Evolutionary conservation across 805 yeast species (phyloP).

Genomic region (Barnettozyma wickerhamii): DNA sequence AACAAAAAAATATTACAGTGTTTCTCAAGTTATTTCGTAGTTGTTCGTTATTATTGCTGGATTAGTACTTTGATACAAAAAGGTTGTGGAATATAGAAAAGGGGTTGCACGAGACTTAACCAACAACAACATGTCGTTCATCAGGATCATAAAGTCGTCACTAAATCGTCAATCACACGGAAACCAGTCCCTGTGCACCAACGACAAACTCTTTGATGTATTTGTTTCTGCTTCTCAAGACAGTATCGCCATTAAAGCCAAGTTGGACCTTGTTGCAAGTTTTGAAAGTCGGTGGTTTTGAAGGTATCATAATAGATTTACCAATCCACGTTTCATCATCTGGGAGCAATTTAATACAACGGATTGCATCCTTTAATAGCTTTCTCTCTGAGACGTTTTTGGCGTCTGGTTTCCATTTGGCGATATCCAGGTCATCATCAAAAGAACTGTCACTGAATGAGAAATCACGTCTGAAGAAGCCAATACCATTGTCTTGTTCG

Average conservation of each 20-base stretch:
- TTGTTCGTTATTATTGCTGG: no score
- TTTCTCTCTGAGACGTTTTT: constrained; percentile 35
- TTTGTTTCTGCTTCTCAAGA: constrained; percentile 8
- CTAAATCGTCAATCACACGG: not conserved
- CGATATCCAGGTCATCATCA: constrained; percentile 17
- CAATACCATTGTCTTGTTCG: no score
- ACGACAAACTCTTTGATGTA: constrained; percentile 9
- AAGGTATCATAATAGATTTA: constrained; percentile 32
- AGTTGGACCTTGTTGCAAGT: constrained; percentile 7
- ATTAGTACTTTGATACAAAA: no score
- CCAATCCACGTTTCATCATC: constrained; percentile 53
- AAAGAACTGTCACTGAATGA: constrained; percentile 1
- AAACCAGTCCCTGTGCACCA: constrained; percentile 11
- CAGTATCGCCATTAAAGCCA: not conserved
- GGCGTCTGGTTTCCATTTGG: constrained; percentile 46
- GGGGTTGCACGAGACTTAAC: no score
- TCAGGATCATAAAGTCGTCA: no score
- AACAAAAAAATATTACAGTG: no score
- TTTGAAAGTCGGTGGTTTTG: constrained; percentile 9
- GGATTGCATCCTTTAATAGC: constrained; percentile 45
- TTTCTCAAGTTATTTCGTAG: no score
- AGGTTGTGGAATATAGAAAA: not conserved
- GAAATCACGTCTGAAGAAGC: not conserved
- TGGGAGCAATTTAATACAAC: constrained; percentile 52
- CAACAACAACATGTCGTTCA: no score